Evolutionary conservation across 441 rosid species (phyloP), one percentile per base, ranked within the genome.

Genomic region (Geranium incanum): DNA sequence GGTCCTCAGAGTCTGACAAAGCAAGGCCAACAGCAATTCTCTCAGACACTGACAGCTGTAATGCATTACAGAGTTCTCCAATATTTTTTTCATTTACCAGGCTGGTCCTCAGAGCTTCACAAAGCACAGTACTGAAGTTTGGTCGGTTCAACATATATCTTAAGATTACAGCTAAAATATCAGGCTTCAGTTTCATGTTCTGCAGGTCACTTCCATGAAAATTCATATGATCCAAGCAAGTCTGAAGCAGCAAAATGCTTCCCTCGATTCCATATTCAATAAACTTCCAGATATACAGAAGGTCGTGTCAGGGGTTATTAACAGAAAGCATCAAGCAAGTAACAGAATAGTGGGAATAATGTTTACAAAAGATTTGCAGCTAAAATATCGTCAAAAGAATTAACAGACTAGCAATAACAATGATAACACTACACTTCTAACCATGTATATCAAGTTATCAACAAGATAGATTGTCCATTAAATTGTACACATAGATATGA

Each of bases 21-120:
- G 97, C 93, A 66, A 95, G 89, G 80, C 87, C 93, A 73, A 88
- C 74, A 74, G 77, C 84, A 72, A 95, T 80, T 78, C 86, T 95
- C 76, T 95, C 97, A 67, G 85, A 72, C 66, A 81, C 55, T 0
- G 98, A 87, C 78, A 95, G 82, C 67, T 74, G 79, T 68, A 89
- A 76, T 8, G 78, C 68, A 76, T 68, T 72, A 0, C 88, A 83
- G 43, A 95, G 80, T 75, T 85, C 84, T 76, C 82, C 83, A 5
- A 93, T 74, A 76, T 84, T 74, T 7, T 79, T 85, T 70, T 82
- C 89, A 68, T 75, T 83, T 75, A 91, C 67, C 77, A 84, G 88
- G 5, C 70, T 73, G 72, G 77, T 78, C 63, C 81, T 71, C 8
- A 93, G 73, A 0, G 97, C 84, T 77, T 84, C 90, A 79, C 89